Evolutionary conservation across 768 basidiomycete species (phyloP).

Genomic region (Hemileccinum rubropunctum): DNA sequence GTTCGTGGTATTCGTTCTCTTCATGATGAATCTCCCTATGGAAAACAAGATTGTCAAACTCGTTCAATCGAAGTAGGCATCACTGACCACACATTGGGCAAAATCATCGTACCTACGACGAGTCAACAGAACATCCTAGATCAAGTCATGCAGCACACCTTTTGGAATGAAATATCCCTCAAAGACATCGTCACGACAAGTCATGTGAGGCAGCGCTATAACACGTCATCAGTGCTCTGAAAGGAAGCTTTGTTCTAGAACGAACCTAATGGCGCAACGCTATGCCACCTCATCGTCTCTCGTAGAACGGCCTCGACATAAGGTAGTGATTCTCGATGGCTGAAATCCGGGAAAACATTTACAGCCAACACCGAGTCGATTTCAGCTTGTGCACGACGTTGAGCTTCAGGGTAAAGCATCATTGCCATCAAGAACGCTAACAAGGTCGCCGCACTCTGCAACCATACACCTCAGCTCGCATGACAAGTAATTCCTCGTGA

Average conservation of each 20-base stretch:
- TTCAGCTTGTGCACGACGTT: slow-evolving; percentile 29
- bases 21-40: slow-evolving; percentile 31
- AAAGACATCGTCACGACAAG: slow-evolving; percentile 41
- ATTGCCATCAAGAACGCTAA: slow-evolving; percentile 27
- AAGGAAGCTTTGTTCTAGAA: not conserved
- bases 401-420: slow-evolving; percentile 30
- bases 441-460: slow-evolving; percentile 24
- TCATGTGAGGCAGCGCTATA: slow-evolving; percentile 29
- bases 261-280: slow-evolving; percentile 28
- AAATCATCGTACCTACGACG: slow-evolving; percentile 22
- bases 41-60: not conserved
- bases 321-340: slow-evolving; percentile 23
- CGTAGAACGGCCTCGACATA: slow-evolving; percentile 31
- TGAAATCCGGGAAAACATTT: slow-evolving; percentile 23
- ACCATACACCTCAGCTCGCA: not conserved
- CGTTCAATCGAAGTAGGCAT: not conserved
- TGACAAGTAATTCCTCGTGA: not conserved
- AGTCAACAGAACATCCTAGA: slow-evolving; percentile 4
- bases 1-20: slow-evolving; percentile 27
- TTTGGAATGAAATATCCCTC: slow-evolving; percentile 40
- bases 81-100: slow-evolving; percentile 30
- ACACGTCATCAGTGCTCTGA: slow-evolving; percentile 4
- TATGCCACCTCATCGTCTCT: slow-evolving; percentile 34
- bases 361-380: slow-evolving; percentile 23
- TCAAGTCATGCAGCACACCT: slow-evolving; percentile 21